Conservation (phyloP, 2,329 filamentous ascomycete genomes). For the Hypocreales sp. region DNA sequence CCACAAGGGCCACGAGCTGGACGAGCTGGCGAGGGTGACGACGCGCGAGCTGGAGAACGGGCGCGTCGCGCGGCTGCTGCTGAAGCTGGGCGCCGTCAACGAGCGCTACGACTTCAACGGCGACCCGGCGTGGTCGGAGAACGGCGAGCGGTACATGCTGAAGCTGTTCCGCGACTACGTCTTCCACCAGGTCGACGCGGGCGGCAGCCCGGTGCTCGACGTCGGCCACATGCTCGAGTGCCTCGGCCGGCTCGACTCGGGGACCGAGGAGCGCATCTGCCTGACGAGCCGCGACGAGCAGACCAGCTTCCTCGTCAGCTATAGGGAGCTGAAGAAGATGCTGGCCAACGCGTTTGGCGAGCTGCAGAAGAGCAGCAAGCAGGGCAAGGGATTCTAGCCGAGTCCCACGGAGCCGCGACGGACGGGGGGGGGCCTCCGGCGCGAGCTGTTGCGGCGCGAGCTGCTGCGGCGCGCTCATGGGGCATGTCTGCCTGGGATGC, state of each 20-base stretch:
- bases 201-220: conserved; percentile 71
- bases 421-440: too few species aligned
- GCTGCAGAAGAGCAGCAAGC: conserved; percentile 31
- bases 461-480: too few species aligned
- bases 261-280: conserved; percentile 71
- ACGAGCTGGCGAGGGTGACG: conserved; percentile 58
- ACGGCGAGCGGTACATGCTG: conserved; percentile 78
- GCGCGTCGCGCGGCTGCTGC: conserved; percentile 60
- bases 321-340: conserved; percentile 69
- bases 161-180: conserved; percentile 96
- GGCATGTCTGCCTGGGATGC: too few species aligned
- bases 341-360: conserved; percentile 42
- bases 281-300: conserved; percentile 84
- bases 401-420: too few species aligned
- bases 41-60: conserved; percentile 80
- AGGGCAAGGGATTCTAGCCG: conserved; percentile 18
- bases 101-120: conserved; percentile 77
- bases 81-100: conserved; percentile 76
- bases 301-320: conserved; percentile 75
- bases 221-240: conserved; percentile 76
- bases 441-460: too few species aligned
- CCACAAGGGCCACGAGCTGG: conserved; percentile 61
- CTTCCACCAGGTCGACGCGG: conserved; percentile 84
- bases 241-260: conserved; percentile 86
- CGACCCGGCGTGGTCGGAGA: conserved; percentile 74